These are phyloP conservation scores for Phanerochaete sordida DNA, from an alignment of 768 basidiomycete species.

Conservation along the genomic window DNA sequence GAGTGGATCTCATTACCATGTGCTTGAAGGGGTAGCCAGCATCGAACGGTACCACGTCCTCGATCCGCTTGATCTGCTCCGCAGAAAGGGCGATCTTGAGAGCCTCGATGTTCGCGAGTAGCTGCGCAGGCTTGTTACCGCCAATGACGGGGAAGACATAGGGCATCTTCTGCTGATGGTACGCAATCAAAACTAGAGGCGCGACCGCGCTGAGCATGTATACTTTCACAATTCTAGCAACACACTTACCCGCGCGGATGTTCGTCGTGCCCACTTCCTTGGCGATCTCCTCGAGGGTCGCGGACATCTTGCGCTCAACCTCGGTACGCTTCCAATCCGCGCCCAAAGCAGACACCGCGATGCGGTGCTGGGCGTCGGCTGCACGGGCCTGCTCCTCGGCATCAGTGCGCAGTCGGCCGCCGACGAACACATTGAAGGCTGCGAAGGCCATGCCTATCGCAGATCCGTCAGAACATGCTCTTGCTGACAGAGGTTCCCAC, in stretches of 20 bases:
- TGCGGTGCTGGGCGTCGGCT: constrained; percentile 31
- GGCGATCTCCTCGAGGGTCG: constrained; percentile 44
- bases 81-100: constrained; percentile 38
- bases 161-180: constrained; percentile 46
- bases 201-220: no score
- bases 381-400: constrained; percentile 27
- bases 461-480: not conserved
- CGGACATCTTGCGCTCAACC: constrained; percentile 36
- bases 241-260: constrained; percentile 9
- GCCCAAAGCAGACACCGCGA: no score
- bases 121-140: constrained; percentile 45
- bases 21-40: constrained; percentile 36
- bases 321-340: constrained; percentile 42
- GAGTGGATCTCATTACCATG: constrained; percentile 30
- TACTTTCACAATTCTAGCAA: no score
- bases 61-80: constrained; percentile 42
- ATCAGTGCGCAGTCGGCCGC: constrained; percentile 33
- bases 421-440: constrained; percentile 34
- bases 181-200: constrained; percentile 43
- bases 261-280: constrained; percentile 36
- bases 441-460: constrained; percentile 32
- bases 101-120: constrained; percentile 44
- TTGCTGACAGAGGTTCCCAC: constrained; percentile 26
- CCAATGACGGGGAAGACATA: constrained; percentile 50
- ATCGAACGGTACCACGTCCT: constrained; percentile 38